phyloP scores from a whole-genome alignment of 1,284 basidiomycete genomes.

The Phellopilus nigrolimitatus region DNA sequence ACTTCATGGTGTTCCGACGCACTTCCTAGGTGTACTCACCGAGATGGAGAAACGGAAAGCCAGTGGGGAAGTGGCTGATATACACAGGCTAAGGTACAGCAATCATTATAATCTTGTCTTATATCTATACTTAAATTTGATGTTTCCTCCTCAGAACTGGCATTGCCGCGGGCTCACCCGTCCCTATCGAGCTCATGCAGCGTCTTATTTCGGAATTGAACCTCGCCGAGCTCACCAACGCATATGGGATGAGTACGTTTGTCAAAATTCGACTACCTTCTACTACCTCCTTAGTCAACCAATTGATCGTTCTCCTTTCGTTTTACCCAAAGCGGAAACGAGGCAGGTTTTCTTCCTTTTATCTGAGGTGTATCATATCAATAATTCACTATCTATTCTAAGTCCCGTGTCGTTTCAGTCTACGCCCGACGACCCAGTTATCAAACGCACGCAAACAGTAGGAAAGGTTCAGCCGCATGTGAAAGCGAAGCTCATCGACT shows the following conservation, averaged over 20 bases:
- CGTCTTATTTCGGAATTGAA: conserved; percentile 62
- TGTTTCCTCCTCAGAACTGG: conserved; percentile 50
- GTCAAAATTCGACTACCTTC: background rate
- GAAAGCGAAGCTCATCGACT: conserved; percentile 66
- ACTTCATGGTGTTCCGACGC: conserved; percentile 81
- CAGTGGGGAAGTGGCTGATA: conserved; percentile 43
- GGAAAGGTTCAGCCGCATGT: conserved; percentile 74
- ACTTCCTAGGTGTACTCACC: conserved; percentile 70
- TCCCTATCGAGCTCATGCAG: conserved; percentile 78
- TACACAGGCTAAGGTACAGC: conserved; percentile 48
- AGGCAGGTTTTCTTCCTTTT: conserved; percentile 33
- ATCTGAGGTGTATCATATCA: background rate
- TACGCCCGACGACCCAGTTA: conserved; percentile 57
- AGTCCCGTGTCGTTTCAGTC: conserved; percentile 84
- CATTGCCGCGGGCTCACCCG: conserved; percentile 72
- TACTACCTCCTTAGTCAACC: background rate
- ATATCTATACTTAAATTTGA: background rate
- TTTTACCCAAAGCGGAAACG: conserved; percentile 44
- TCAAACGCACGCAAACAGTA: conserved; percentile 76
- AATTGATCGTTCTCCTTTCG: background rate
- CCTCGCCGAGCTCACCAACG: conserved; percentile 67
- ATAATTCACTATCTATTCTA: no score
- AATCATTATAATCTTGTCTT: background rate
- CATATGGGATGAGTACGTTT: conserved; percentile 73
- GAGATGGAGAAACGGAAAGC: conserved; percentile 55